Evolutionary conservation across 164 flowering plant species (phyloP).

Genomic region (Dillenia suffruticosa): DNA sequence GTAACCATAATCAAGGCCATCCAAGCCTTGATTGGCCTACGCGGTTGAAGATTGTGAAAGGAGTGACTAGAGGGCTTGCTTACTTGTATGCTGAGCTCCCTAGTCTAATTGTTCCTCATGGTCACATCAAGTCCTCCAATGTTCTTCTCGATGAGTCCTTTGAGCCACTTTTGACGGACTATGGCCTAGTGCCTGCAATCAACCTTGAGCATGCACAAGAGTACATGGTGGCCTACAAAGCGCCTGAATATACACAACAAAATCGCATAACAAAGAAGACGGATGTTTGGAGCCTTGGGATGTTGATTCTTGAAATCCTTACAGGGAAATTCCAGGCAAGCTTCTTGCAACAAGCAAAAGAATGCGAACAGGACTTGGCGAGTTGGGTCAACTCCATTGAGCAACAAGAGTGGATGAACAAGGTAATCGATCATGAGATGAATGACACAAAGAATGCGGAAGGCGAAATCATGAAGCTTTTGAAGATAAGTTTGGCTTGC

Average conservation of each 20-base stretch:
- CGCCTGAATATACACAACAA: constrained; percentile 53
- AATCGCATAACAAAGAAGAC: constrained; percentile 55
- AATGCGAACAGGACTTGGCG: constrained; percentile 30
- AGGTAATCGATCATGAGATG: constrained; percentile 66
- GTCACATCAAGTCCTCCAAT: constrained; percentile 88
- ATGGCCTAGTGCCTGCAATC: constrained; percentile 52
- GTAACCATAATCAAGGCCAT: constrained; percentile 27
- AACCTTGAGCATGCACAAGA: constrained; percentile 52
- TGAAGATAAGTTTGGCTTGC: constrained; percentile 62
- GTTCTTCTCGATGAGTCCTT: constrained; percentile 50
- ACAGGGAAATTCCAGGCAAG: constrained; percentile 57
- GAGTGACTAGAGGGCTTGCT: constrained; percentile 58
- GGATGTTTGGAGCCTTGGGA: constrained; percentile 82
- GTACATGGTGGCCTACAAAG: constrained; percentile 68
- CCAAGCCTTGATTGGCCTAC: constrained; percentile 63
- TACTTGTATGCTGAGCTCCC: constrained; percentile 70
- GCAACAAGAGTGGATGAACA: constrained; percentile 28
- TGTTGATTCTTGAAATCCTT: constrained; percentile 66
- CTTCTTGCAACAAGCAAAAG: constrained; percentile 24
- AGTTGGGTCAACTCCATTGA: constrained; percentile 51
- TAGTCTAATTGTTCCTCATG: constrained; percentile 60
- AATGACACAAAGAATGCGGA: constrained; percentile 23
- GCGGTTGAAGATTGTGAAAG: constrained; percentile 69
- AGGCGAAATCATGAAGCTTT: constrained; percentile 58
- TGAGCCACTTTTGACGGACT: constrained; percentile 66